Percentiles rank a stretch among this genome's conserved stretches.
Evolutionary conservation across 2,329 filamentous ascomycete species (phyloP).

Genomic region (Exophiala bonariae): DNA sequence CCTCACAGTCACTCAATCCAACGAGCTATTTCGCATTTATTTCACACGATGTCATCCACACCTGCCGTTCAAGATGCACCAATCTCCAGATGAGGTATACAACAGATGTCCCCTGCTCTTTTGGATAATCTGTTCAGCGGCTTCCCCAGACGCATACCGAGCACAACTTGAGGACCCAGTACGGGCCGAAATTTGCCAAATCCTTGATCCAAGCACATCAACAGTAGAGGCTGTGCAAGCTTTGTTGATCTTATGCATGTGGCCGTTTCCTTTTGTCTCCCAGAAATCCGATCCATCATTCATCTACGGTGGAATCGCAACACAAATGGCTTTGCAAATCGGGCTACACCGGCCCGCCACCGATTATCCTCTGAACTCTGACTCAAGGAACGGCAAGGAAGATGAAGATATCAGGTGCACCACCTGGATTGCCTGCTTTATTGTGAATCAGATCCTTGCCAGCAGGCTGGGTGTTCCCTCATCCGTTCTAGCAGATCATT

Average conservation of each 20-base stretch:
- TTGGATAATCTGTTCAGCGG: constrained; percentile 15
- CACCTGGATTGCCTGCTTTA: constrained; percentile 28
- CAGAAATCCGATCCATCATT: constrained; percentile 21
- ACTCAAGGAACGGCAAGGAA: constrained; percentile 14
- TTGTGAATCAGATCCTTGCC: constrained; percentile 18
- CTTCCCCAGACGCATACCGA: constrained; percentile 5
- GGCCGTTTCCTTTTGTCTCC: constrained; percentile 28
- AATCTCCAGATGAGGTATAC: constrained; percentile 8
- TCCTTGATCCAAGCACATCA: constrained; percentile 22
- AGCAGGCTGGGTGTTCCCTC: constrained; percentile 11
- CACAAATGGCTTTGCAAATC: constrained; percentile 24
- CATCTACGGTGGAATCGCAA: constrained; percentile 21
- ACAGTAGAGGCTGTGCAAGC: constrained; percentile 26
- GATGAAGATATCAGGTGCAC: constrained; percentile 17
- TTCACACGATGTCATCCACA: constrained; percentile 15
- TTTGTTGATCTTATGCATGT: constrained; percentile 26
- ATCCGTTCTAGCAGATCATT: constrained; percentile 9
- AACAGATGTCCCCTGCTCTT: constrained; percentile 12
- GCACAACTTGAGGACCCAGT: constrained; percentile 12
- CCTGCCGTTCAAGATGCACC: constrained; percentile 12
- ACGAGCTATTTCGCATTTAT: constrained; percentile 15
- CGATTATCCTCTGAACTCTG: constrained; percentile 20
- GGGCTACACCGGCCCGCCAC: constrained; percentile 27
- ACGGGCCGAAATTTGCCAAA: constrained; percentile 13
- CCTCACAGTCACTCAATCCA: constrained; percentile 9